Evolutionary conservation across 2,329 filamentous ascomycete species (phyloP).

Genomic region (Talaromyces sp.): DNA sequence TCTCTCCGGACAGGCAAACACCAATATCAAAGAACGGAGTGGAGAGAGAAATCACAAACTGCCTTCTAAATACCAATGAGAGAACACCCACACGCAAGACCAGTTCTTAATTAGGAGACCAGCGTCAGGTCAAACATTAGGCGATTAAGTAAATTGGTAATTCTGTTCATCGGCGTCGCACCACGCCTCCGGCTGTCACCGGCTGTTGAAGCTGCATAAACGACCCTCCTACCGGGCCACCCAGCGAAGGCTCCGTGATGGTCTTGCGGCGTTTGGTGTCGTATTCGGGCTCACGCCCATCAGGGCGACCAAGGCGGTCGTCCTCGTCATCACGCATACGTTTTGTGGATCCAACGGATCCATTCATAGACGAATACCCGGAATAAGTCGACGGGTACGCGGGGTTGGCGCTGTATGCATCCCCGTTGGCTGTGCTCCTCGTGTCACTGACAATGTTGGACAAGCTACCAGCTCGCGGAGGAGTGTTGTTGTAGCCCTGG

Average conservation of each 20-base stretch:
- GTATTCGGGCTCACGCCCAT: slow-evolving; percentile 56
- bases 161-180: slow-evolving; percentile 30
- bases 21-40: background rate
- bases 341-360: slow-evolving; percentile 53
- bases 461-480: slow-evolving; percentile 73
- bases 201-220: slow-evolving; percentile 34
- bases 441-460: slow-evolving; percentile 88
- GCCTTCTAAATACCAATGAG: slow-evolving; percentile 12
- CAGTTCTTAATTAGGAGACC: slow-evolving; percentile 10
- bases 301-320: slow-evolving; percentile 62
- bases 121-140: slow-evolving; percentile 9
- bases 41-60: slow-evolving; percentile 2
- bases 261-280: slow-evolving; percentile 76
- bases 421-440: slow-evolving; percentile 60
- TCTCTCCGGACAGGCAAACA: background rate
- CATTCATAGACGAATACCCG: slow-evolving; percentile 59
- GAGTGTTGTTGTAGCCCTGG: slow-evolving; percentile 66
- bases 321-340: slow-evolving; percentile 62
- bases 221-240: slow-evolving; percentile 38
- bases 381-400: slow-evolving; percentile 59
- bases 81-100: slow-evolving; percentile 9
- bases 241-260: slow-evolving; percentile 54
- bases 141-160: slow-evolving; percentile 9
- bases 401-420: slow-evolving; percentile 65
- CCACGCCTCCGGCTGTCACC: slow-evolving; percentile 40